Percentiles rank a stretch among this genome's conserved stretches.
Evolutionary conservation across 129 eudicot species (phyloP).

Genomic region (Centella asiatica): DNA sequence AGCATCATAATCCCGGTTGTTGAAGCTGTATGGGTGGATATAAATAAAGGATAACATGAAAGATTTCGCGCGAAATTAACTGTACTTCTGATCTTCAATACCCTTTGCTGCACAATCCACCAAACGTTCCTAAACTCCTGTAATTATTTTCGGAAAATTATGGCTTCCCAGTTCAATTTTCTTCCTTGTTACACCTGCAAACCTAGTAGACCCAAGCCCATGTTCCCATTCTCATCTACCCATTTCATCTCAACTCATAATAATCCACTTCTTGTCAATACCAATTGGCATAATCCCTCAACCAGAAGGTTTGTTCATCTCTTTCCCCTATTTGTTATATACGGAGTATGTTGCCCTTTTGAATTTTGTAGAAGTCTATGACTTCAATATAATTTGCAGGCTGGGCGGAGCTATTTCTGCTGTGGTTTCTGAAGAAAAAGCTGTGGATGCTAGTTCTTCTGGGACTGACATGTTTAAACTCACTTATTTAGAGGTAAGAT

Average conservation of each 20-base stretch:
- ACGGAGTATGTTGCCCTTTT: no score
- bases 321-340: not conserved
- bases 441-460: slow-evolving; percentile 35
- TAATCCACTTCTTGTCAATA: slow-evolving; percentile 12
- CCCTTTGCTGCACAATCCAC: not conserved
- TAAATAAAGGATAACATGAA: not conserved
- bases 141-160: not conserved
- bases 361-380: not conserved
- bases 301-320: slow-evolving; percentile 18
- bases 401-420: slow-evolving; percentile 49
- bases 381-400: slow-evolving; percentile 18
- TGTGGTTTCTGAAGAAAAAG: slow-evolving; percentile 48
- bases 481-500: slow-evolving; percentile 81
- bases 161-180: slow-evolving; percentile 41
- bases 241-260: slow-evolving; percentile 18
- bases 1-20: not conserved
- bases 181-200: slow-evolving; percentile 26
- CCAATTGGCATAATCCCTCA: slow-evolving; percentile 23
- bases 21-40: not conserved
- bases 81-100: not conserved
- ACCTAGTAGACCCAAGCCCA: slow-evolving; percentile 21
- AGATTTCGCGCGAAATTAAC: slow-evolving; percentile 12
- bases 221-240: slow-evolving; percentile 24
- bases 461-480: slow-evolving; percentile 53
- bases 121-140: no score